Conservation (phyloP, 331 rosid species). For the Acacia pycnantha region DNA sequence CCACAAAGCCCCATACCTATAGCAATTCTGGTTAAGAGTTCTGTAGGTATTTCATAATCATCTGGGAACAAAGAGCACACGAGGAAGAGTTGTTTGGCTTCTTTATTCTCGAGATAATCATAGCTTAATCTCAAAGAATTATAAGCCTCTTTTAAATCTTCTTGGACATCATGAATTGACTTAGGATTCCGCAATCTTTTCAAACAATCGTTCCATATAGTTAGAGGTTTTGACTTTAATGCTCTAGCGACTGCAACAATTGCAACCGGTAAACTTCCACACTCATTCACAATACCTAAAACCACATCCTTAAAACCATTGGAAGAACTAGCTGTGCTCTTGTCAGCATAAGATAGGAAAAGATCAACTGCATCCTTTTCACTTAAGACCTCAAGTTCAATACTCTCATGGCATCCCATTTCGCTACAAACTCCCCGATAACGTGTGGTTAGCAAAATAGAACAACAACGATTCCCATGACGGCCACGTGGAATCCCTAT, state of each 20-base stretch:
- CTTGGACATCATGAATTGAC: neutral
- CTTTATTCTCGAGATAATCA: conserved; percentile 5
- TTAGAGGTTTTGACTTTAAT: conserved; percentile 3
- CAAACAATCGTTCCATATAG: conserved; percentile 1
- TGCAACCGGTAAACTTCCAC: conserved; percentile 30
- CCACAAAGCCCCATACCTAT: conserved; percentile 14
- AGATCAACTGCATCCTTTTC: neutral
- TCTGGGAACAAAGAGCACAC: conserved; percentile 30
- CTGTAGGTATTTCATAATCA: conserved; percentile 12
- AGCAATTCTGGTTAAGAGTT: neutral
- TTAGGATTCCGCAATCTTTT: neutral
- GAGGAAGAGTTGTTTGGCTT: conserved; percentile 11
- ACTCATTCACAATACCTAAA: neutral
- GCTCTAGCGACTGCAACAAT: conserved; percentile 20
- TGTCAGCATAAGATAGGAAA: neutral
- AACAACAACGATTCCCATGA: neutral
- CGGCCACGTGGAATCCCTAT: neutral
- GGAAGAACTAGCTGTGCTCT: neutral
- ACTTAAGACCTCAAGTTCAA: neutral
- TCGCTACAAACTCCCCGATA: neutral
- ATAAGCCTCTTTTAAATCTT: conserved; percentile 18
- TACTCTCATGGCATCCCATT: neutral
- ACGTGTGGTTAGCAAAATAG: neutral
- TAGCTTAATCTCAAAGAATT: conserved; percentile 28
- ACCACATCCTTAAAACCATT: neutral